Evolutionary conservation across 108 stramenopile species (phyloP).

Genomic region (Conticribra weissflogii): DNA sequence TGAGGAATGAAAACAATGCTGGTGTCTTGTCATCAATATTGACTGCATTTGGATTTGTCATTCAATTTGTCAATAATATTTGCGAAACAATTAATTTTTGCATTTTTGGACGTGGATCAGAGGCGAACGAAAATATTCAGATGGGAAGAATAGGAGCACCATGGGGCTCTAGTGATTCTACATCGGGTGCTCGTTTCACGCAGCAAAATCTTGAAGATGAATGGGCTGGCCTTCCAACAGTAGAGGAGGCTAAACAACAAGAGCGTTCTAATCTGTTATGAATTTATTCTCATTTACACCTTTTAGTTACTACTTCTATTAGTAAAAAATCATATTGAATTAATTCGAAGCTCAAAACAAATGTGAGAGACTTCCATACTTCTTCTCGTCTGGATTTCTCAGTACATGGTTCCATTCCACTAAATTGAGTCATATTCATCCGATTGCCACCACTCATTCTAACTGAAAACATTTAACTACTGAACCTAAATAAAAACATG

Average conservation of each 20-base stretch:
- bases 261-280: constrained; percentile 17
- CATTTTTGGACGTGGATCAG: constrained; percentile 57
- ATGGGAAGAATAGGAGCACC: constrained; percentile 30
- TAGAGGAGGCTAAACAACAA: constrained; percentile 17
- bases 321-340: too few species aligned
- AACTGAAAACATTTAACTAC: too few species aligned
- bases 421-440: too few species aligned
- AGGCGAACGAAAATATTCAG: constrained; percentile 47
- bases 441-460: too few species aligned
- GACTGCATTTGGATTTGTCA: constrained; percentile 6
- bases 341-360: too few species aligned
- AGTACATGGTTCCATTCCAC: too few species aligned
- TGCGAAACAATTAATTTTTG: constrained; percentile 53
- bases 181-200: constrained; percentile 1
- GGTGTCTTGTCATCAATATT: constrained; percentile 16
- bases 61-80: constrained; percentile 38
- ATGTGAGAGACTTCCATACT: too few species aligned
- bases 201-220: constrained; percentile 41
- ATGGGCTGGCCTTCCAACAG: constrained; percentile 55
- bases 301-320: too few species aligned
- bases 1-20: constrained; percentile 3
- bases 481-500: too few species aligned
- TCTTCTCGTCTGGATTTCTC: too few species aligned
- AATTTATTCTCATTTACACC: too few species aligned
- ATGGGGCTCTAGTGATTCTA: constrained; percentile 29